These are phyloP conservation scores for Fusarium sp. DNA, from an alignment of 2,329 filamentous ascomycete species.

Conservation along the genomic window DNA sequence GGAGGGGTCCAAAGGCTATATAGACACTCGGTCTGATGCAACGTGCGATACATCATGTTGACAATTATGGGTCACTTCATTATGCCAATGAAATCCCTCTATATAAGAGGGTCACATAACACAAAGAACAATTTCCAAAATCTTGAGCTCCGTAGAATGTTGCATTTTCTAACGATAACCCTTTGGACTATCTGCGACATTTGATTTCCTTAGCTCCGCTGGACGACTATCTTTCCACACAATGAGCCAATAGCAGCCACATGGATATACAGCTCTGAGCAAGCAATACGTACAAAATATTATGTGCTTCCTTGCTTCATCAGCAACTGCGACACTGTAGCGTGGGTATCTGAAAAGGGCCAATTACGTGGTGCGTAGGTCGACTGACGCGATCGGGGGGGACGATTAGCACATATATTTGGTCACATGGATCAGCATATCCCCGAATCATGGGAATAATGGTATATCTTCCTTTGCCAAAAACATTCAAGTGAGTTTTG, in stretches of 20 bases:
- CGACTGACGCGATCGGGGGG: conserved; percentile 5
- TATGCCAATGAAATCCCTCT: not conserved
- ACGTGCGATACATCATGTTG: not conserved
- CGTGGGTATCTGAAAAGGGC: not conserved
- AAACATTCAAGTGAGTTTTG: not conserved
- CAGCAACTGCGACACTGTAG: not conserved
- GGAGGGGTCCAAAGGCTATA: too few relatives aligned
- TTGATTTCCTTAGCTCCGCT: too few relatives aligned
- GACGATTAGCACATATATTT: not conserved
- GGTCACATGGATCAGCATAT: not conserved
- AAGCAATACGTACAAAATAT: not conserved
- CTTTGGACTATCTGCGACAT: not conserved
- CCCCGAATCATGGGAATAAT: not conserved
- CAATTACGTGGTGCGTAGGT: not conserved
- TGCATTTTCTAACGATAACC: fast-evolving
- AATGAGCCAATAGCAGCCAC: not conserved
- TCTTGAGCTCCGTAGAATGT: not conserved
- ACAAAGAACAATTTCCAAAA: not conserved
- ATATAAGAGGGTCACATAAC: not conserved
- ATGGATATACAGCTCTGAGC: not conserved
- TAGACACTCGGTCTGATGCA: not conserved
- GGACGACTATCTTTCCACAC: not conserved
- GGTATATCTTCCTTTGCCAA: not conserved
- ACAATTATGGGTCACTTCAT: not conserved
- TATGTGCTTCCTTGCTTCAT: not conserved